Base-by-base conservation (phyloP, 192 early-diverging fungal species). In the Backusella tuberculispora region DNA sequence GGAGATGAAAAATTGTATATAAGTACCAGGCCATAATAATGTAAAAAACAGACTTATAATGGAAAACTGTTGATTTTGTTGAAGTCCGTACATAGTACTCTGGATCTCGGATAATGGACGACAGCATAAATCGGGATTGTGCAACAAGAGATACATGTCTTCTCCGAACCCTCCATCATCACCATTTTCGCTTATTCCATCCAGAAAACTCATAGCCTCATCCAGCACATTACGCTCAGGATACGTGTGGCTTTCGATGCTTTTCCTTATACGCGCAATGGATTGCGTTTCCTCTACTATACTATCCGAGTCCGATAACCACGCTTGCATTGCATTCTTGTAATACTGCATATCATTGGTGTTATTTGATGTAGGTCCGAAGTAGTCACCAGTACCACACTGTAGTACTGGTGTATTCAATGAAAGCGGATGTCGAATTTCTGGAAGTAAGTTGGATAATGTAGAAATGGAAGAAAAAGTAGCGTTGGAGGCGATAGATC, bases 131-230 rank as follows among this genome's bases (percentile, higher is more conserved):
- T 72, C 60, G 21, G 76, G 76, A 24, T 78, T 42, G 72, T 44
- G 37, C 7, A 77, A n/a, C 37, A 77, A 19, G 7, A 72, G n/a
- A 14, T 46, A 46, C 19, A 77, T 37, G 19, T 74, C 73, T 48
- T 74, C 73, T 9, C 41, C 47, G 7, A 74, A 46, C 1, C 63
- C 63, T 17, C 44, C 42, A 38, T 74, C 73, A 19, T 63, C 45
- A 0, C 29, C 72, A 48, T 74, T 65, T 6, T 65, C 60, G 14
- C 64, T 34, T 17, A 65, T 9, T 1, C 63, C 63, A 50, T 75
- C 48, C 2, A 75, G 46, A 19, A 68, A 67, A 56, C 65, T 75
- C 38, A 75, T 63, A 47, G 65, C 63, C 14, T 75, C 74, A n/a
- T 75, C 74, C 5, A 75, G 5, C 3, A 75, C 64, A 53, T 66